Conservation (phyloP, 306 rosid species). For the Lablab purpureus region DNA sequence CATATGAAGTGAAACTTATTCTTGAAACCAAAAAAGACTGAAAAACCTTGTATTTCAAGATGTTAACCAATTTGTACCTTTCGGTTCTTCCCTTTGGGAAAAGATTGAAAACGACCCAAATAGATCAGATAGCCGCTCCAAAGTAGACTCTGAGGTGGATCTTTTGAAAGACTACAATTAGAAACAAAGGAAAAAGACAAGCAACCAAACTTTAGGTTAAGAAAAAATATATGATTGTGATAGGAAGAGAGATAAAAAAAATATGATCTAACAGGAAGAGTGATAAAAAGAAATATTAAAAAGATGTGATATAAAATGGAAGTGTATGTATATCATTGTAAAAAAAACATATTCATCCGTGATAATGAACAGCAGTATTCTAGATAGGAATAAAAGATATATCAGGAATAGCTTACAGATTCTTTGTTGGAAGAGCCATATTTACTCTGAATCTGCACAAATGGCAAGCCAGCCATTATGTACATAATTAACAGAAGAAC, state of each 20-base stretch:
- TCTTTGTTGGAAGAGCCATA: conserved; percentile 72
- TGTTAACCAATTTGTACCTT: conserved; percentile 56
- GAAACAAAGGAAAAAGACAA: conserved; percentile 10
- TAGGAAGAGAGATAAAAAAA: no score
- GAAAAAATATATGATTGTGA: no score
- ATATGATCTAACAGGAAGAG: no score
- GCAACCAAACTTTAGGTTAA: conserved; percentile 26
- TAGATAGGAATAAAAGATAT: conserved; percentile 16
- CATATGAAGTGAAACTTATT: not conserved
- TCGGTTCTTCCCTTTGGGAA: conserved; percentile 70
- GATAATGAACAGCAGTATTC: not conserved
- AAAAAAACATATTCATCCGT: not conserved
- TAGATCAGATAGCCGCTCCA: conserved; percentile 78
- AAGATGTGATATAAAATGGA: no score
- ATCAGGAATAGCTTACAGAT: conserved; percentile 64
- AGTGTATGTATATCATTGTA: no score
- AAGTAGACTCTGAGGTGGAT: conserved; percentile 80
- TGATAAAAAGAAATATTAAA: no score
- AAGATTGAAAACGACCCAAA: conserved; percentile 89
- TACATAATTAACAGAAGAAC: not conserved
- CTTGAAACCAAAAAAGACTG: conserved; percentile 22
- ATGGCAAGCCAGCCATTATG: conserved; percentile 19
- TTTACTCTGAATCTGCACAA: conserved; percentile 82
- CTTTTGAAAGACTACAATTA: conserved; percentile 71
- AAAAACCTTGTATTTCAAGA: conserved; percentile 13